Conservation (phyloP, 2,329 filamentous ascomycete species). For the Pseudogymnoascus sp. region DNA sequence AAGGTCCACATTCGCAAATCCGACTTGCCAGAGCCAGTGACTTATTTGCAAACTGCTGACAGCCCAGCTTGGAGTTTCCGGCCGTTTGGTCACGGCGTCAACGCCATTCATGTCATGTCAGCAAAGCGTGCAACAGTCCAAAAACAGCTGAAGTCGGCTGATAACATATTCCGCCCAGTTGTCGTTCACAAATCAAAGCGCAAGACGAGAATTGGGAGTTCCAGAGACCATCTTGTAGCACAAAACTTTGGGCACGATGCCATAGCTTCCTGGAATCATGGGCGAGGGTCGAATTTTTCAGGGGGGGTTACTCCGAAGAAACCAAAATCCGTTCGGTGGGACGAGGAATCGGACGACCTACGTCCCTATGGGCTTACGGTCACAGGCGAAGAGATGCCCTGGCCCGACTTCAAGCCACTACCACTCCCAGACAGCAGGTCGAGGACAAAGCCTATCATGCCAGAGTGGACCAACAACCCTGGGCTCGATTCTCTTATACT, state of each 20-base stretch:
- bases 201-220: background rate
- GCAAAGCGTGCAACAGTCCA: conserved; percentile 14
- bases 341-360: background rate
- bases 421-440: background rate
- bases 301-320: conserved; percentile 1
- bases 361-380: background rate
- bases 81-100: conserved; percentile 26
- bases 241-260: background rate
- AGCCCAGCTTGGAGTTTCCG: conserved; percentile 23
- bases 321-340: background rate
- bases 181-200: conserved; percentile 1
- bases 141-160: background rate
- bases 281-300: conserved; percentile 3
- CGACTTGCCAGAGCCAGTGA: conserved; percentile 23
- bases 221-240: background rate
- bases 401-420: conserved; percentile 3
- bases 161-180: conserved; percentile 2
- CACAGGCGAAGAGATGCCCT: conserved; percentile 6
- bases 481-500: conserved; percentile 2
- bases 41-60: conserved; percentile 23
- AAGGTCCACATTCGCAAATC: conserved; percentile 4
- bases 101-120: conserved; percentile 23
- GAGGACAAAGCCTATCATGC: conserved; percentile 1
- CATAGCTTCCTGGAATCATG: background rate
- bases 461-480: conserved; percentile 7